These are phyloP conservation scores for Lunasporangiospora selenospora DNA, from an alignment of 192 early-diverging fungal genomes.

Conservation along the genomic window DNA sequence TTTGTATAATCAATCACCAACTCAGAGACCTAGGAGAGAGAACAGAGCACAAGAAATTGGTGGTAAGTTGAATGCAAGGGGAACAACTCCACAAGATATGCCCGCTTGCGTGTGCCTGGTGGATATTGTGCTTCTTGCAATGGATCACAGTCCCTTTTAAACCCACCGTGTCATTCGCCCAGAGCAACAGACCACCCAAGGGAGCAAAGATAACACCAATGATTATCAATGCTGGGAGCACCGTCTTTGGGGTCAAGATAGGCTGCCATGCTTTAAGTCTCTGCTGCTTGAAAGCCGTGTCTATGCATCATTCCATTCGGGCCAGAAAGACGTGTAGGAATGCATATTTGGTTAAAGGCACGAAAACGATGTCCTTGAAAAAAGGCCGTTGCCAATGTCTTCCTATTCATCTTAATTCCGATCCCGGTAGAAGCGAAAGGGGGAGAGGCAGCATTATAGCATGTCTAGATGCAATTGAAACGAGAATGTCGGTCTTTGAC, in stretches of 20 bases:
- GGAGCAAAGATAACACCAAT: conserved; percentile 93
- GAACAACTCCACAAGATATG: background rate
- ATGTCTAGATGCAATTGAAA: no score
- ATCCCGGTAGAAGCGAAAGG: no score
- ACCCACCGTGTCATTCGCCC: conserved; percentile 77
- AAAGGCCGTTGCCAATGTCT: no score
- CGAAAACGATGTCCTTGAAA: no score
- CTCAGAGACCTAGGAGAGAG: conserved; percentile 68
- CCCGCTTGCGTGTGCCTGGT: background rate
- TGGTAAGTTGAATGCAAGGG: background rate
- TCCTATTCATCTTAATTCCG: no score
- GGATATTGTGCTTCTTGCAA: background rate
- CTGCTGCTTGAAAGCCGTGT: conserved; percentile 98
- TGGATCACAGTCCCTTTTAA: background rate
- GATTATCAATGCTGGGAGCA: conserved; percentile 90
- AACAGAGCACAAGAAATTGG: background rate
- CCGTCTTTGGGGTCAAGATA: conserved; percentile 93
- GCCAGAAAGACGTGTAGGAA: no score
- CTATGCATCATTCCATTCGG: no score
- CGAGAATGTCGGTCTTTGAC: no score
- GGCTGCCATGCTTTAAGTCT: conserved; percentile 98
- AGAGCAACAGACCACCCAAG: conserved; percentile 84
- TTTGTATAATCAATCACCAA: conserved; percentile 89
- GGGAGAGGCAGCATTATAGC: no score
- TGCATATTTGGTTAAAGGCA: no score